Evolutionary conservation across 148 eudicot species (phyloP), one percentile per base, ranked within the genome.

Genomic region (Nyssa sinensis): DNA sequence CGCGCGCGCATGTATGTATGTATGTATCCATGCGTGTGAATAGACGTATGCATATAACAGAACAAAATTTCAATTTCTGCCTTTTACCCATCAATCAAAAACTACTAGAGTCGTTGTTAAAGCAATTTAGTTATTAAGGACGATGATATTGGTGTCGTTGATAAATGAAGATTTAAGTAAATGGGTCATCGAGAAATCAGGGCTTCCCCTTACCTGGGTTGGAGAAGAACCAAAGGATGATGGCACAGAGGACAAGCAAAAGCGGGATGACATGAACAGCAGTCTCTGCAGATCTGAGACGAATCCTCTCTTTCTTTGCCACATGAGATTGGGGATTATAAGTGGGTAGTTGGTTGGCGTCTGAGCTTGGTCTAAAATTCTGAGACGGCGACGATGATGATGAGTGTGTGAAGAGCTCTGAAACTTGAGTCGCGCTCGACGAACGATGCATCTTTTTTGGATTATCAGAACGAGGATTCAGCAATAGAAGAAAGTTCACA

Each of bases 221-320:
- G 31, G 97, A 91, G 81, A 83, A 91, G 77, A 89, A 79, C 97
- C 97, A 91, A 72, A 91, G 88, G 64, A 89, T 67, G 58, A 87
- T 33, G 49, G 84, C 91, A 53, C 88, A 87, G 28, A 87, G 73
- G 32, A 91, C 35, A 19, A 91, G 91, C 59, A 91, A 72, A 12
- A 91, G 72, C 0, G 97, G 97, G 72, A 91, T 91, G 75, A 89
- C 65, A 76, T 91, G 97, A 30, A 91, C 81, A 27, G 89, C 93
- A 60, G 85, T 75, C 61, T 91, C 90, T 11, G 97, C 88, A 21
- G 84, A 82, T 88, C 89, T 77, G 72, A 84, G 76, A 53, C 93
- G 91, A 29, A 74, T 75, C 39, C 76, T 78, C 70, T 89, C 90
- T 73, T 84, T 86, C 83, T 83, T 86, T 0, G 90, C 88, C 13